Percentiles rank a stretch among this genome's conserved stretches.
Evolutionary conservation across 208 protist species (phyloP).

Genomic region (Angomonas ambiguus): DNA sequence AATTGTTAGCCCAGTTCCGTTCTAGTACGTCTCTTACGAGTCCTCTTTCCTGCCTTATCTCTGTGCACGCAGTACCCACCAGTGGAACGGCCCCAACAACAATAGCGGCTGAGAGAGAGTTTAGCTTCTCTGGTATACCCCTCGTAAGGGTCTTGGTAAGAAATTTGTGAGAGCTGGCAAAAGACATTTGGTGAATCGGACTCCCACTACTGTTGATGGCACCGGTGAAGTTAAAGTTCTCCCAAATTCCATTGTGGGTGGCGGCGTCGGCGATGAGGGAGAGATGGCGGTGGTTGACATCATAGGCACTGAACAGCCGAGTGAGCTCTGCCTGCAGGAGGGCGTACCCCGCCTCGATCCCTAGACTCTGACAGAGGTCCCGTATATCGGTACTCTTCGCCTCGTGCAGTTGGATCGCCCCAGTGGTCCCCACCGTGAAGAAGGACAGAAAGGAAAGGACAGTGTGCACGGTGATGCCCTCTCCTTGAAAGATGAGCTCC

Average conservation of each 20-base stretch:
- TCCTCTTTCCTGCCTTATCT: conserved; percentile 44
- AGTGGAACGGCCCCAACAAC: conserved; percentile 86
- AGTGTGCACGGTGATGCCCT: conserved; percentile 60
- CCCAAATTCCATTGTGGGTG: conserved; percentile 82
- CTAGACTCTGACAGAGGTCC: conserved; percentile 70
- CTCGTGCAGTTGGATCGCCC: conserved; percentile 21
- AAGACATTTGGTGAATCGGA: conserved; percentile 91
- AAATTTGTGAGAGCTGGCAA: conserved; percentile 82
- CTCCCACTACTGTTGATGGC: conserved; percentile 82
- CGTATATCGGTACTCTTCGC: conserved; percentile 85
- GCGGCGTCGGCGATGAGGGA: conserved; percentile 87
- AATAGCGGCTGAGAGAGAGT: conserved; percentile 83
- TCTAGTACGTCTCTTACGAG: conserved; percentile 40
- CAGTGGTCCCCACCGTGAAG: conserved; percentile 49
- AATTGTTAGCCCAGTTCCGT: conserved; percentile 8
- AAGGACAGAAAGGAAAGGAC: conserved; percentile 74
- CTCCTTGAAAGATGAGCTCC: conserved; percentile 84
- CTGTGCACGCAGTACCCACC: conserved; percentile 80
- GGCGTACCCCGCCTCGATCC: conserved; percentile 79
- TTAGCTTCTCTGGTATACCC: conserved; percentile 72
- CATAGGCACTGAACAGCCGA: conserved; percentile 85
- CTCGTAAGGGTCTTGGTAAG: conserved; percentile 79
- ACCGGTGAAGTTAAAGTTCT: conserved; percentile 89
- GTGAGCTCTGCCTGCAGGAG: conserved; percentile 81
- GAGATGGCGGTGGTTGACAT: conserved; percentile 85